Base-by-base conservation (phyloP, 805 yeast genomes). In the Wickerhamiella sergipiensis region DNA sequence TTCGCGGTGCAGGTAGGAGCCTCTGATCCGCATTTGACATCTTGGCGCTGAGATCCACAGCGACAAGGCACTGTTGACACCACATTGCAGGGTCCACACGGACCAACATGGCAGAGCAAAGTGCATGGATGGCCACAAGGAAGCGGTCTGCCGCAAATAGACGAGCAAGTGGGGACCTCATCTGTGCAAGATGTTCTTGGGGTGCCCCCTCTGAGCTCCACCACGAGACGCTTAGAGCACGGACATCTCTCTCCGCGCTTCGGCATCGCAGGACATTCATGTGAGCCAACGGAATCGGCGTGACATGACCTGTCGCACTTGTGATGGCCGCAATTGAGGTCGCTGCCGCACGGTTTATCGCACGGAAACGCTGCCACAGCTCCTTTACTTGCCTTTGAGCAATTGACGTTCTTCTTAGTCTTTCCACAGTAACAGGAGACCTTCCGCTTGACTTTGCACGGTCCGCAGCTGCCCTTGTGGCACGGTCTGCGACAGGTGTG, bases 381-480 rank as follows among this genome's bases (percentile, higher is more conserved):
- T 12, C 33, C 19, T 10, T 15, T 26, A 8, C 46, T 31, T 12
- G 45, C 8, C 10, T 47, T 8, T 1, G 40, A 17, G 48, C 58
- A 55, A 1, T 26, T 26, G 5, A n/a, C 22, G 7, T 33, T 19
- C 12, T 46, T 18, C 7, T 39, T 39, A 12, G 45, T 6, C 18
- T 22, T 43, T 5, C 60, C 59, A 36, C 61, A 57, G 38, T 43
- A 50, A 48, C 61, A 1, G 79, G 83, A 39, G 67, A 72, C 10
- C 69, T 70, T 21, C 6, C 52, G 33, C 12, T 45, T 36, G 1
- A 23, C 47, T 3, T 43, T 29, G 33, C 62, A 59, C 0, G 55
- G 55, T 3, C 54, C 54, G 44, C 61, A 59, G 6, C 42, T 47
- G 10, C 51, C 51, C n/a, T 36, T 36, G 43, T 59, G 62, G 48